These are phyloP conservation scores for Cymodocea nodosa DNA, from an alignment of 116 monocot genomes.

Conservation along the genomic window DNA sequence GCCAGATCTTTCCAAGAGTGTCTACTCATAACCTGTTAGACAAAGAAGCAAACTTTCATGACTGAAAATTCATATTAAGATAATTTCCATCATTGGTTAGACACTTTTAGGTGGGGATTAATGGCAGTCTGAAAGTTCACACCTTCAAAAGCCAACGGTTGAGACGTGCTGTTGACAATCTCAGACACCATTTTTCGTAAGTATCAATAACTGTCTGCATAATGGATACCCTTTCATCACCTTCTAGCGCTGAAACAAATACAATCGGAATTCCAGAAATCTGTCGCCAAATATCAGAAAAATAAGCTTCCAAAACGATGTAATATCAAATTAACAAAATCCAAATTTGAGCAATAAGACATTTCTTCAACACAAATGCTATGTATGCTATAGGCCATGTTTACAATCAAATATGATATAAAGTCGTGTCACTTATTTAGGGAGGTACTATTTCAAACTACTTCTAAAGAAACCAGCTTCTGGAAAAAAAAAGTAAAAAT, in stretches of 20 bases:
- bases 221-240: slow-evolving; percentile 51
- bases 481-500: too few species aligned
- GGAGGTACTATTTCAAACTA: too few species aligned
- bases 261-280: slow-evolving; percentile 82
- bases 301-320: too few species aligned
- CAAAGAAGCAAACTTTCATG: background rate
- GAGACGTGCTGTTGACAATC: slow-evolving; percentile 78
- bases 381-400: too few species aligned
- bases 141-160: slow-evolving; percentile 95
- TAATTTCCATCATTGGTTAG: background rate
- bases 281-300: slow-evolving; percentile 19
- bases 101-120: background rate
- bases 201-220: slow-evolving; percentile 70
- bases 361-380: too few species aligned
- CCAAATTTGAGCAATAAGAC: too few species aligned
- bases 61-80: background rate
- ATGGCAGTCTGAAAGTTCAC: background rate
- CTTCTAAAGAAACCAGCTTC: too few species aligned
- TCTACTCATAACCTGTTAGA: slow-evolving; percentile 83
- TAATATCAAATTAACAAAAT: too few species aligned
- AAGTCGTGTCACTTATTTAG: too few species aligned
- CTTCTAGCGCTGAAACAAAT: slow-evolving; percentile 95
- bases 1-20: slow-evolving; percentile 95
- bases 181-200: slow-evolving; percentile 86
- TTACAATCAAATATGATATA: too few species aligned